Evolutionary conservation across 1,284 basidiomycete genomes (phyloP), one percentile per base, ranked within the genome.

Genomic region (Bjerkandera adusta): DNA sequence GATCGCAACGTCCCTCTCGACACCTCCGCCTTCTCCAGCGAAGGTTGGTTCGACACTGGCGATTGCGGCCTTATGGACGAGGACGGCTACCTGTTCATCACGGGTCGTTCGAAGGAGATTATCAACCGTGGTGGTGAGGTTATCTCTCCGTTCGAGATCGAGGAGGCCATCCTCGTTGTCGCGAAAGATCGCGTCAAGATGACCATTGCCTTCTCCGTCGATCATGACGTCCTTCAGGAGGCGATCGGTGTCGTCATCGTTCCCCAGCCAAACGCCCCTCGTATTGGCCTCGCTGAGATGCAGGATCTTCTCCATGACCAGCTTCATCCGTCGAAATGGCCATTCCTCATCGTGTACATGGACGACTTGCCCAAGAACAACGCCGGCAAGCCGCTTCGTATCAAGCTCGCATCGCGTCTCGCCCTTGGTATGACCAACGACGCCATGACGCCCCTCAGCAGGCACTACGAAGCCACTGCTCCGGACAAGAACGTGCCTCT

Each of bases 61-160:
- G 83, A 86, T 56, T 70, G 81, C 55, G 83, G 83, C 3, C 74
- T 76, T 54, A 69, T 83, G 63, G 79, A 83, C 58, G 54, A 63
- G 20, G 76, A 81, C 48, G 81, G 82, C 16, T 81, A 83, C 59
- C 62, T 85, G 4, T 72, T 73, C 50, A 74, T 81, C 48, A 81
- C 78, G 0, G 79, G 78, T 6, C 69, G 79, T 20, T 71, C 78
- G 10, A 81, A 81, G 60, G 79, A 81, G 65, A 75, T 81, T 49
- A 80, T 79, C 59, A 79, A 81, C 59, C 74, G 76, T 50, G 80
- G 79, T 11, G 83, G 83, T 2, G 83, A 86, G 60, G 83, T 85
- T 52, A 78, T 85, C 49, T 79, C 77, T 5, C 83, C 83, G 1
- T 77, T 85, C 51, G 82, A 86, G 63, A 61, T 76, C 21, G 73